A percentile compares a stretch with the other conserved stretches of the same genome.
These are phyloP conservation scores for Penicillium argentinense DNA, from an alignment of 495 filamentous ascomycete species.

Conservation along the genomic window DNA sequence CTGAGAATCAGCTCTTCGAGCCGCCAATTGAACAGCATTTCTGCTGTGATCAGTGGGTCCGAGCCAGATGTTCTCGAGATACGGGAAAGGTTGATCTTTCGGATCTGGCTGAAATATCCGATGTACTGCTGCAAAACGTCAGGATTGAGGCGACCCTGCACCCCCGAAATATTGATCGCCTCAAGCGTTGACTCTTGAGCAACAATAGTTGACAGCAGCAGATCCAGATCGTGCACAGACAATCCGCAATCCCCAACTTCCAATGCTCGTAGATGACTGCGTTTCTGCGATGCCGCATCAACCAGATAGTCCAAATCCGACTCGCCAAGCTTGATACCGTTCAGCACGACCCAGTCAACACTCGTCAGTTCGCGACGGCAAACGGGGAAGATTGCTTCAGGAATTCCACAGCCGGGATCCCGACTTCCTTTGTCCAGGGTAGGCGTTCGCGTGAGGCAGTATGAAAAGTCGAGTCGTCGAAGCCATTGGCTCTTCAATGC, in stretches of 20 bases:
- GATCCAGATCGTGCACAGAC: constrained; percentile 50
- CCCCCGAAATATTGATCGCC: constrained; percentile 72
- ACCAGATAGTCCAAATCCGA: constrained; percentile 73
- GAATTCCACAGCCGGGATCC: constrained; percentile 74
- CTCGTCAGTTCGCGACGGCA: constrained; percentile 72
- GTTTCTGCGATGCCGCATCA: constrained; percentile 62
- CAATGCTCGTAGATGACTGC: constrained; percentile 71
- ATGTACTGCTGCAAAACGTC: constrained; percentile 62
- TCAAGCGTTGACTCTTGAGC: constrained; percentile 73
- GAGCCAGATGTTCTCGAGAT: constrained; percentile 60
- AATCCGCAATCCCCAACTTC: constrained; percentile 79
- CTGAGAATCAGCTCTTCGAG: constrained; percentile 73
- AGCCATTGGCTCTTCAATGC: constrained; percentile 65
- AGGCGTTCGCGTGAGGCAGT: constrained; percentile 51
- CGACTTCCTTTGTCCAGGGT: constrained; percentile 51
- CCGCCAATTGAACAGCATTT: constrained; percentile 69
- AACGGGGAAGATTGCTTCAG: constrained; percentile 74
- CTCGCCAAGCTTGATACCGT: constrained; percentile 80
- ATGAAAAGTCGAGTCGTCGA: constrained; percentile 63
- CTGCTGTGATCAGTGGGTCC: constrained; percentile 64
- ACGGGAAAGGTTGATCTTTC: constrained; percentile 70
- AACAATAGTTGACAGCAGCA: constrained; percentile 44
- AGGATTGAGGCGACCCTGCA: constrained; percentile 69
- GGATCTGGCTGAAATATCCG: constrained; percentile 65
- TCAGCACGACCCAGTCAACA: constrained; percentile 78